Conservation (phyloP, 2,329 filamentous ascomycete species). For the Penicillium sp. region DNA sequence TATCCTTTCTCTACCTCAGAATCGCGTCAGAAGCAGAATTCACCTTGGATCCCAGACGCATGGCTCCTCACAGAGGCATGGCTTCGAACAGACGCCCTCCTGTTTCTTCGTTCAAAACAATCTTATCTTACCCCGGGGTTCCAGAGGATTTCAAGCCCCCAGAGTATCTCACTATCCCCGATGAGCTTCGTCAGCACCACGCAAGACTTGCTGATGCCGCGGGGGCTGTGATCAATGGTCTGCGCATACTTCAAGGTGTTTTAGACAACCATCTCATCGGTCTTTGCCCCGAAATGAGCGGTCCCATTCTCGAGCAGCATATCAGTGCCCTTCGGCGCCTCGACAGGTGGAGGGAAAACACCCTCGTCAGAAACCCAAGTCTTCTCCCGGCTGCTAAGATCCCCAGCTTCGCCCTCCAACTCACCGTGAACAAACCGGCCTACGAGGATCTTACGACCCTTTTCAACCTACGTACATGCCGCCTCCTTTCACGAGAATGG, state of each 20-base stretch:
- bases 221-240: slow-evolving; percentile 6
- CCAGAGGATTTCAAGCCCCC: slow-evolving; percentile 12
- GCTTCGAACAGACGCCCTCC: too few relatives aligned
- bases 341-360: slow-evolving; percentile 18
- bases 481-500: slow-evolving; percentile 5
- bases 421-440: slow-evolving; percentile 17
- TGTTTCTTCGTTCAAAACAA: not conserved
- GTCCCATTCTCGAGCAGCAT: slow-evolving; percentile 10
- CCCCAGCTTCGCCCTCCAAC: slow-evolving; percentile 16
- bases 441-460: slow-evolving; percentile 13
- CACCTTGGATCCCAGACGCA: too few relatives aligned
- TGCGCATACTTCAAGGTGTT: slow-evolving; percentile 12
- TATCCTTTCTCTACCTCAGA: too few relatives aligned
- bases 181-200: slow-evolving; percentile 6
- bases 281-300: slow-evolving; percentile 20
- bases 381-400: slow-evolving; percentile 23
- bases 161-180: slow-evolving; percentile 4
- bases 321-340: slow-evolving; percentile 22
- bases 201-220: slow-evolving; percentile 13
- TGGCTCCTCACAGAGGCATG: too few relatives aligned
- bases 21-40: too few relatives aligned
- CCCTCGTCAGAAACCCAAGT: slow-evolving; percentile 9
- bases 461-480: slow-evolving; percentile 5
- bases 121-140: slow-evolving; percentile 14
- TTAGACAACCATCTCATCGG: slow-evolving; percentile 18